These are phyloP conservation scores for Phlyctochytrium planicorne DNA, from an alignment of 192 early-diverging fungal genomes.

Conservation along the genomic window DNA sequence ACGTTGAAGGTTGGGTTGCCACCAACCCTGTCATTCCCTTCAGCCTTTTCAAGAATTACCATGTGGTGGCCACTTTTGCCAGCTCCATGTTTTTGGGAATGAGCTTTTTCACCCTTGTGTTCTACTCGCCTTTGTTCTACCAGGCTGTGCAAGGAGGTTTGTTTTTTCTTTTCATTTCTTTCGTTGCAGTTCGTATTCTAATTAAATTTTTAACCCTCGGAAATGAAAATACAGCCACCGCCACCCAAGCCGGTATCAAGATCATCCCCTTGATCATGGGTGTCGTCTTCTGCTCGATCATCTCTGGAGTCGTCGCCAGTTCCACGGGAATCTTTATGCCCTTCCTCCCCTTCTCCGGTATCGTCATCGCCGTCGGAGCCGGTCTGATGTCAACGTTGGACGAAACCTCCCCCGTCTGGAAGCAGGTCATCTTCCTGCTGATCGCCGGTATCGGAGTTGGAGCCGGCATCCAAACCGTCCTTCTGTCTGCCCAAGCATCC, in stretches of 20 bases:
- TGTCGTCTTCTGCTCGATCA: conserved; percentile 58
- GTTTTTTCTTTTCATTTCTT: background rate
- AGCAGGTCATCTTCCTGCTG: conserved; percentile 62
- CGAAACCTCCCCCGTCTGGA: conserved; percentile 39
- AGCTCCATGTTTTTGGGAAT: conserved; percentile 33
- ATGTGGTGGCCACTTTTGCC: conserved; percentile 21
- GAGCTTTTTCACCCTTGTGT: conserved; percentile 38
- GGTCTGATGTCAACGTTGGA: conserved; percentile 16
- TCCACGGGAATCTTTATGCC: conserved; percentile 58
- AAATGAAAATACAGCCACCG: conserved; percentile 37
- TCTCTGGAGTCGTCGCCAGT: conserved; percentile 57
- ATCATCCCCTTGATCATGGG: conserved; percentile 66
- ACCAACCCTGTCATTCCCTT: conserved; percentile 69
- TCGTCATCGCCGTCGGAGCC: conserved; percentile 24
- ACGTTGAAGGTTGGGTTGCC: conserved; percentile 66
- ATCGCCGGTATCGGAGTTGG: conserved; percentile 72
- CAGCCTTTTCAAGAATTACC: conserved; percentile 49
- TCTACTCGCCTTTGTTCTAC: conserved; percentile 56
- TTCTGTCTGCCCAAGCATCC: conserved; percentile 68
- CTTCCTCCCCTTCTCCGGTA: conserved; percentile 57
- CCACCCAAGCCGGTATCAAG: conserved; percentile 69
- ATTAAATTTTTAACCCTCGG: background rate
- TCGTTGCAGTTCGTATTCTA: background rate
- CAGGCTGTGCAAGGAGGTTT: conserved; percentile 67
- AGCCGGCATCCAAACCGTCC: conserved; percentile 61